Conservation (phyloP, 805 yeast species). For the Kregervanrija fluxuum region DNA sequence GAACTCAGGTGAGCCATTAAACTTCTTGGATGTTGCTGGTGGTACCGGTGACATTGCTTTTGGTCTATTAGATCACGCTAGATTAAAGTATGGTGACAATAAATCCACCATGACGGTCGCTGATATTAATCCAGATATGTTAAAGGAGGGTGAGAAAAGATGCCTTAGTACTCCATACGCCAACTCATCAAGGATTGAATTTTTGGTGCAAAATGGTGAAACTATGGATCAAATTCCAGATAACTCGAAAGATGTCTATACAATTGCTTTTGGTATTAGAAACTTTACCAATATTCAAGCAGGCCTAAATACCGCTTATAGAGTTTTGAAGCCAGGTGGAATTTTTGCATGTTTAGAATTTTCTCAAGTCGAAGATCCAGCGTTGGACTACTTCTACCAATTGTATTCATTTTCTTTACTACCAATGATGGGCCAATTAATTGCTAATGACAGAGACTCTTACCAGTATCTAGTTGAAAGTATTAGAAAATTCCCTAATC, state of each 20-base stretch:
- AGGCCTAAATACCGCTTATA: slow-evolving; percentile 89
- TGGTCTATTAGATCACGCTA: slow-evolving; percentile 89
- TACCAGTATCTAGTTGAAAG: slow-evolving; percentile 96
- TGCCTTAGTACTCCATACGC: slow-evolving; percentile 51
- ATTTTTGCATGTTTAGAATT: slow-evolving; percentile 95
- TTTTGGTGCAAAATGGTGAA: slow-evolving; percentile 91
- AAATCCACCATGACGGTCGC: slow-evolving; percentile 80
- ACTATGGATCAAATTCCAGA: slow-evolving; percentile 74
- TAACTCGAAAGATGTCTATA: slow-evolving; percentile 88
- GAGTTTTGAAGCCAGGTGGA: slow-evolving; percentile 96
- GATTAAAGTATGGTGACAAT: slow-evolving; percentile 64
- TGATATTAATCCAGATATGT: slow-evolving; percentile 95
- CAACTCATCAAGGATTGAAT: slow-evolving; percentile 64
- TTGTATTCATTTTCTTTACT: slow-evolving; percentile 81
- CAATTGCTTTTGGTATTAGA: slow-evolving; percentile 96
- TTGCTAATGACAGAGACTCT: slow-evolving; percentile 93
- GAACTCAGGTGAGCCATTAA: slow-evolving; percentile 64
- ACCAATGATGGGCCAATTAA: slow-evolving; percentile 92
- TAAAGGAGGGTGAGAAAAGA: slow-evolving; percentile 83
- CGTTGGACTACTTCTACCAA: slow-evolving; percentile 70
- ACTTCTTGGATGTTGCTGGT: slow-evolving; percentile 94
- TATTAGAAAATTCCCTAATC: slow-evolving; percentile 84
- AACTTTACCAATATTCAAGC: slow-evolving; percentile 93
- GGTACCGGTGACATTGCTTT: slow-evolving; percentile 99
- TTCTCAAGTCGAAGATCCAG: slow-evolving; percentile 78